Percentiles rank a stretch among this genome's conserved stretches.
These are phyloP conservation scores for Leptosphaerulina australis DNA, from an alignment of 2,329 filamentous ascomycete genomes.

Conservation along the genomic window DNA sequence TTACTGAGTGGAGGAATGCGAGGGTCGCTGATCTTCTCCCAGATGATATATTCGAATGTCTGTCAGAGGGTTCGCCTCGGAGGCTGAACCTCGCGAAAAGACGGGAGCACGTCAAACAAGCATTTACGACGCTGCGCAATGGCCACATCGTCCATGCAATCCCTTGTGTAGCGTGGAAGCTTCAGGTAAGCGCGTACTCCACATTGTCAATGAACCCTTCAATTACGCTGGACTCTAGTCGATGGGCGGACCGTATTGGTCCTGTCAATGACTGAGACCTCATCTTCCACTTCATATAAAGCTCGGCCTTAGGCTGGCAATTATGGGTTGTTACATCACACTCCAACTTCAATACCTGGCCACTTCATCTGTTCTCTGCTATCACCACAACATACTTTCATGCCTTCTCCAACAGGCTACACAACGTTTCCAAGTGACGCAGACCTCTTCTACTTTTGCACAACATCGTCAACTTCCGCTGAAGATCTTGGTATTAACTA, in stretches of 20 bases:
- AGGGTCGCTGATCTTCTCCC: slow-evolving; percentile 14
- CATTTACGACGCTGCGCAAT: slow-evolving; percentile 26
- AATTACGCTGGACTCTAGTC: slow-evolving; percentile 17
- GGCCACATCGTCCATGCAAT: slow-evolving; percentile 25
- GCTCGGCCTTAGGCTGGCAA: slow-evolving; percentile 27
- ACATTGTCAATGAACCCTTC: slow-evolving; percentile 32
- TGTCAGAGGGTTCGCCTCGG: slow-evolving; percentile 11
- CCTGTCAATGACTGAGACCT: slow-evolving; percentile 20
- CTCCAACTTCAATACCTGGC: neutral
- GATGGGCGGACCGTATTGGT: slow-evolving; percentile 12
- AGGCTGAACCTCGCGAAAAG: slow-evolving; percentile 23
- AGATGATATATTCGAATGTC: slow-evolving; percentile 1
- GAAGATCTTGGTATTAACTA: slow-evolving; percentile 44
- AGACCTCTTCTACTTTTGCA: slow-evolving; percentile 48
- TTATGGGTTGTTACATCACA: neutral
- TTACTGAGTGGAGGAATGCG: neutral
- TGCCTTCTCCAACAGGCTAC: slow-evolving; percentile 45
- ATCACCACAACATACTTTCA: slow-evolving; percentile 20
- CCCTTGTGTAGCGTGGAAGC: slow-evolving; percentile 30
- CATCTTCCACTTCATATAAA: slow-evolving; percentile 31
- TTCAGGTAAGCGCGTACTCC: slow-evolving; percentile 33
- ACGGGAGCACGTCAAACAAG: slow-evolving; percentile 25
- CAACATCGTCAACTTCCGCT: slow-evolving; percentile 42
- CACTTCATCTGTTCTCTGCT: neutral
- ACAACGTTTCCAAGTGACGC: slow-evolving; percentile 44